These are phyloP conservation scores for Rhodotorula kratochvilovae DNA, from an alignment of 768 basidiomycete genomes.

Conservation along the genomic window DNA sequence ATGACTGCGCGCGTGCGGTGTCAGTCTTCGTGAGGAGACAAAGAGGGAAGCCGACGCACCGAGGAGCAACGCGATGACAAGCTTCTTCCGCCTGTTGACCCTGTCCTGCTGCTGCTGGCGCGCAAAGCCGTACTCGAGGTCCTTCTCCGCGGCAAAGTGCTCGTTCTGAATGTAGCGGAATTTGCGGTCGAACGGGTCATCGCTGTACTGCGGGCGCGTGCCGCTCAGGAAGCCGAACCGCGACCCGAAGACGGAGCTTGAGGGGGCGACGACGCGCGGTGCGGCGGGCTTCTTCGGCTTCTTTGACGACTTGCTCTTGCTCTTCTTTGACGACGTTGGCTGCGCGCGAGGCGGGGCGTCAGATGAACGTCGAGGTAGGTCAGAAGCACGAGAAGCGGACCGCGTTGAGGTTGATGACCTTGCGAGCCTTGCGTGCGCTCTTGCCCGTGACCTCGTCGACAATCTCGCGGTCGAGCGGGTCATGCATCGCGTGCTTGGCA, in stretches of 20 bases:
- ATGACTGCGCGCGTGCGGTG: not conserved
- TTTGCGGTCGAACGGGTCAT: conserved; percentile 9
- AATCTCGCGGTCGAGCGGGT: conserved; percentile 34
- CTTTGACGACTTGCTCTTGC: not conserved
- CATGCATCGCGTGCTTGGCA: conserved; percentile 29
- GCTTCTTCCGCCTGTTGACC: conserved; percentile 23
- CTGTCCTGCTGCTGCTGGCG: conserved; percentile 5
- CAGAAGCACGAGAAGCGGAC: not conserved
- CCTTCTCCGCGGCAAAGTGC: conserved; percentile 25
- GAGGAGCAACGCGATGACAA: conserved; percentile 20
- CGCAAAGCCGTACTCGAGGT: conserved; percentile 32
- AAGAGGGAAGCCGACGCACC: not conserved
- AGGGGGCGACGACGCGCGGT: not conserved
- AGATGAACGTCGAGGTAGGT: no score
- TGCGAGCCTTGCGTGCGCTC: not conserved
- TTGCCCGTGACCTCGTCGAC: conserved; percentile 24
- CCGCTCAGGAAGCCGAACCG: not conserved
- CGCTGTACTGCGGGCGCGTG: not conserved
- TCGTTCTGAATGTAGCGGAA: conserved; percentile 5
- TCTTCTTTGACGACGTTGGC: not conserved
- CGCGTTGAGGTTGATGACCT: conserved; percentile 14
- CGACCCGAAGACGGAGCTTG: not conserved
- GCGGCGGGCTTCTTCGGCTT: not conserved
- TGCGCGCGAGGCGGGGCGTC: no score
- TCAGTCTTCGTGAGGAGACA: not conserved